Base-by-base conservation (phyloP, 371 early-diverging fungal species). In the Dichotomocladium elegans region DNA sequence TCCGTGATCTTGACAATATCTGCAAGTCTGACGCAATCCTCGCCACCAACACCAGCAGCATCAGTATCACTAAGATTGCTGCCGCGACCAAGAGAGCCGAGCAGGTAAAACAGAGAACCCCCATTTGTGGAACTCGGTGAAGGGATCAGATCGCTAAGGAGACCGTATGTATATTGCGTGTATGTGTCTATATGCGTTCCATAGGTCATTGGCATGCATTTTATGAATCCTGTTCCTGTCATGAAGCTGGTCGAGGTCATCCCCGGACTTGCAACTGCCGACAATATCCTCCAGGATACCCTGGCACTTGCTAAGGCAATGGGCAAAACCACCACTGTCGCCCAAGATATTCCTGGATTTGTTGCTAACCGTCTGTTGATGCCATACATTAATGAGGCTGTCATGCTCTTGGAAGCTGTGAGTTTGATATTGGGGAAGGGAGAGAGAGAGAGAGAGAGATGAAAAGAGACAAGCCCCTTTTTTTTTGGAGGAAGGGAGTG, bases 361-460 rank as follows among this genome's bases (percentile, higher is more conserved):
- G 94, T 98, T 41, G 96, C 97, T 29, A 98, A 98, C 77, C 76
- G 98, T 19, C 60, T 98, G 52, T 77, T 97, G 72, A 98, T 98
- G 96, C 98, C 98, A 19, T 98, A 96, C 73, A 98, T 98, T 62
- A 98, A 98, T 75, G 98, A 98, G 74, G 97, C 98, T 10, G 55
- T 91, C 11, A 89, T 90, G 62, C 87, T 92, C 11, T 74, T 94
- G 31, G 92, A 95, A 68, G 89, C 88, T 57, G 93, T 88, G 76
- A 67, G 74, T 63, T 14, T 5, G 6, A n/a, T n/a, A n/a, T n/a
- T n/a, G 35, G 17, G n/a, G 17, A 12, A 9, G 21, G 3, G 15
- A 35, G 21, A 41, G 4, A 41, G 26, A 6, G 30, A 4, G 5
- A 42, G 11, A 24, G 48, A 27, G 24, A 14, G 46, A 22, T 43